A percentile compares a stretch with the other conserved stretches of the same genome.
Evolutionary conservation across 1,139 yeast genomes (phyloP).

Genomic region (Martiniozyma asiatica): DNA sequence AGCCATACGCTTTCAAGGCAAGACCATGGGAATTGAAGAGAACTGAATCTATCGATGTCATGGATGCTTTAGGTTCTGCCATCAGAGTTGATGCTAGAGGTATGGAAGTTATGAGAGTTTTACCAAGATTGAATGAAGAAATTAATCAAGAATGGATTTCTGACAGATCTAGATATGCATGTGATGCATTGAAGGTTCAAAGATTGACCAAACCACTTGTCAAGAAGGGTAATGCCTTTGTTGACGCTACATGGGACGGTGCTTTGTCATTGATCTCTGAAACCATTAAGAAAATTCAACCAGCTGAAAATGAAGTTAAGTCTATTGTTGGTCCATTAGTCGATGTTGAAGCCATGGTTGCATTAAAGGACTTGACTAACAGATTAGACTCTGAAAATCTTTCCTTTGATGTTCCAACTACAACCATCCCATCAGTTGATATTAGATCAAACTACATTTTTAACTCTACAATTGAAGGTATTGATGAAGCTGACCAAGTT

Average conservation of each 20-base stretch:
- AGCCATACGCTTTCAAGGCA: conserved; percentile 84
- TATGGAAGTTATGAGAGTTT: conserved; percentile 76
- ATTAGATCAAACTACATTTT: conserved; percentile 71
- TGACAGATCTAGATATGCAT: conserved; percentile 78
- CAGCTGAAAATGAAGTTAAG: conserved; percentile 62
- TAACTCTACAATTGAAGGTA: conserved; percentile 69
- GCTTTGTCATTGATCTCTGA: conserved; percentile 63
- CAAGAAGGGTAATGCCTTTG: conserved; percentile 60
- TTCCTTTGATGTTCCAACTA: conserved; percentile 55
- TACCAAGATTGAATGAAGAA: conserved; percentile 80
- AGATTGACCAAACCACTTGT: conserved; percentile 75
- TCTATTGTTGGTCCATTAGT: conserved; percentile 75
- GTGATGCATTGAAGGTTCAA: conserved; percentile 80
- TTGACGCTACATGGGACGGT: conserved; percentile 80
- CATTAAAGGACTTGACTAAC: conserved; percentile 70
- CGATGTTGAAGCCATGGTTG: conserved; percentile 76
- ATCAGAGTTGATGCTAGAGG: conserved; percentile 83
- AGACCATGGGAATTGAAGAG: conserved; percentile 92
- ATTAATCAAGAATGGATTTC: conserved; percentile 89
- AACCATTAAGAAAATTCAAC: conserved; percentile 46
- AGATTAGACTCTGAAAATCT: conserved; percentile 72
- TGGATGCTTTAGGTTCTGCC: conserved; percentile 77
- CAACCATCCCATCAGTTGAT: conserved; percentile 49
- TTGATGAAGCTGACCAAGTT: conserved; percentile 74
- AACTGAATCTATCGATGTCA: conserved; percentile 78